Evolutionary conservation across 805 yeast genomes (phyloP).

Genomic region (Cyberlindnera xylosilytica): DNA sequence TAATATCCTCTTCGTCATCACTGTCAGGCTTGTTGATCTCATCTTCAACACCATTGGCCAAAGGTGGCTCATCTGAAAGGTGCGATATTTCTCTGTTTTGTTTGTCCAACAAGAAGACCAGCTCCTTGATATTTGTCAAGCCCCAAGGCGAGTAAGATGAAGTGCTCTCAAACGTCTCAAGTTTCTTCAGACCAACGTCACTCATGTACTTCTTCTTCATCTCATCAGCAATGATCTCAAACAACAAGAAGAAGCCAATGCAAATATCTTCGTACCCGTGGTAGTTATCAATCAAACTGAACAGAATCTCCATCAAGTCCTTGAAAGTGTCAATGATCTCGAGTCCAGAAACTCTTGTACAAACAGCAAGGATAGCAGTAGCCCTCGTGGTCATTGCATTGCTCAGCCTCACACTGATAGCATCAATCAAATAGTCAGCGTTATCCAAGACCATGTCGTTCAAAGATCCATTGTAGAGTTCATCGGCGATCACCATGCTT

Average conservation of each 20-base stretch:
- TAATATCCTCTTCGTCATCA: slow-evolving; percentile 31
- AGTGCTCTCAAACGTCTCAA: slow-evolving; percentile 25
- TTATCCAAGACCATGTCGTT: slow-evolving; percentile 57
- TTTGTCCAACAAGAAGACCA: slow-evolving; percentile 41
- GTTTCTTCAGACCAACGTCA: slow-evolving; percentile 20
- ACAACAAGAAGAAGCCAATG: slow-evolving; percentile 70
- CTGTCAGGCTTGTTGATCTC: slow-evolving; percentile 33
- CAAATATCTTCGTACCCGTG: slow-evolving; percentile 77
- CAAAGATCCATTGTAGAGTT: slow-evolving; percentile 56
- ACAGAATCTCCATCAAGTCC: slow-evolving; percentile 73
- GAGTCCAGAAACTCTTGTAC: slow-evolving; percentile 69
- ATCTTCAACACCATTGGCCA: slow-evolving; percentile 40
- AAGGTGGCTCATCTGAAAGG: slow-evolving; percentile 31
- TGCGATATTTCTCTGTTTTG: slow-evolving; percentile 27
- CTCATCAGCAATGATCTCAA: slow-evolving; percentile 56
- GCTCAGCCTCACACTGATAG: slow-evolving; percentile 67
- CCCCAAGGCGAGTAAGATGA: slow-evolving; percentile 37
- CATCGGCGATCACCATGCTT: slow-evolving; percentile 45
- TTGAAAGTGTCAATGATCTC: slow-evolving; percentile 59
- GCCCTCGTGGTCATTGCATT: slow-evolving; percentile 73
- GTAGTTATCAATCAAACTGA: slow-evolving; percentile 74
- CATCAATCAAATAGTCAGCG: slow-evolving; percentile 77
- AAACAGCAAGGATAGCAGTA: slow-evolving; percentile 63
- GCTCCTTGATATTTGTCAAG: slow-evolving; percentile 40
- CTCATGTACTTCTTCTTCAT: slow-evolving; percentile 36